Percentiles rank a stretch among this genome's conserved stretches.
These are phyloP conservation scores for Sequoiadendron giganteum DNA, from an alignment of 75 land plant genomes.

Conservation along the genomic window DNA sequence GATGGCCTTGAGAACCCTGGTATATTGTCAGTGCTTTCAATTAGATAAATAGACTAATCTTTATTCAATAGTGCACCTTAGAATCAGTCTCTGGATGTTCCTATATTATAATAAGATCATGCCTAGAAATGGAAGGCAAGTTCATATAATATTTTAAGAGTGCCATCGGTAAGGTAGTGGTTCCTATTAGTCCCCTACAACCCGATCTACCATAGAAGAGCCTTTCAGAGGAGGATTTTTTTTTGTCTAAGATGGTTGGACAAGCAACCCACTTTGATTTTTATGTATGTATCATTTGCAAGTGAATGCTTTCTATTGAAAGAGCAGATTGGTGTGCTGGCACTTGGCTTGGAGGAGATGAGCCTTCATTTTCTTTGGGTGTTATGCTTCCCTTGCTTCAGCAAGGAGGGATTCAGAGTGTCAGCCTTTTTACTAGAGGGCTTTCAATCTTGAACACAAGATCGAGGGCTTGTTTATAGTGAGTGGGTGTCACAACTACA, in stretches of 20 bases:
- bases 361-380: slow-evolving; percentile 39
- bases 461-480: slow-evolving; percentile 14
- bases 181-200: too few relatives aligned
- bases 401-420: background rate
- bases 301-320: slow-evolving; percentile 20
- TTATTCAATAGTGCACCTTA: too few relatives aligned
- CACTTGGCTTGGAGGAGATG: slow-evolving; percentile 23
- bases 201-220: too few relatives aligned
- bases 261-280: too few relatives aligned
- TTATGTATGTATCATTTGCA: slow-evolving; percentile 29
- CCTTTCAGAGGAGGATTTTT: too few relatives aligned
- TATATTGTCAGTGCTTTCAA: too few relatives aligned
- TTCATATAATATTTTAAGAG: background rate
- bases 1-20: background rate
- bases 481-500: slow-evolving; percentile 31
- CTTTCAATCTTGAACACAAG: background rate
- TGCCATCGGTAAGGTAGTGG: too few relatives aligned
- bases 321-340: slow-evolving; percentile 26
- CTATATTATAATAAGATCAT: too few relatives aligned
- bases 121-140: too few relatives aligned
- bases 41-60: too few relatives aligned
- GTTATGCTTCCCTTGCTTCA: slow-evolving; percentile 9
- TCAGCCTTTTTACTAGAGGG: slow-evolving; percentile 3
- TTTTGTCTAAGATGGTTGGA: too few relatives aligned
- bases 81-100: too few relatives aligned